A percentile compares a stretch with the other conserved stretches of the same genome.
Conservation (phyloP, 2,329 filamentous ascomycete species). For the Cordyceps javanica region DNA sequence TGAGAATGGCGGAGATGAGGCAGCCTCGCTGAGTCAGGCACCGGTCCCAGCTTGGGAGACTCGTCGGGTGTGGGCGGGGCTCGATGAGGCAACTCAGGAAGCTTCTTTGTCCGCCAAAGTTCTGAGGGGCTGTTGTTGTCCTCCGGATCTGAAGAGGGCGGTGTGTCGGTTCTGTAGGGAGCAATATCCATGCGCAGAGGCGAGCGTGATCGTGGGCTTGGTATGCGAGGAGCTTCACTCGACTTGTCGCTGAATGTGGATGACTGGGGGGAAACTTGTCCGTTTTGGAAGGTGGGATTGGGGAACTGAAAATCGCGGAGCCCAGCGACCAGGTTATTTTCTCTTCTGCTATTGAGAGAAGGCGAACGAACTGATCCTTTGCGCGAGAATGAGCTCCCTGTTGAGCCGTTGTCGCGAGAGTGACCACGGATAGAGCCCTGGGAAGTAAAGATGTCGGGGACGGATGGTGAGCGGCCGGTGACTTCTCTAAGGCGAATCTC, state of each 20-base stretch:
- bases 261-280: slow-evolving; percentile 21
- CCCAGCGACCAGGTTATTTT: slow-evolving; percentile 21
- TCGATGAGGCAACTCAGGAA: slow-evolving; percentile 21
- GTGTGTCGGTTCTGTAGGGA: slow-evolving; percentile 24
- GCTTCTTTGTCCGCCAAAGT: slow-evolving; percentile 21
- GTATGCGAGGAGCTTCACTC: slow-evolving; percentile 20
- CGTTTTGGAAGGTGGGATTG: slow-evolving; percentile 24
- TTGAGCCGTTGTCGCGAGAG: slow-evolving; percentile 13
- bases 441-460: slow-evolving; percentile 6
- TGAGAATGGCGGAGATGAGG: slow-evolving; percentile 21
- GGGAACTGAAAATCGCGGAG: slow-evolving; percentile 34
- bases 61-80: slow-evolving; percentile 27
- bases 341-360: slow-evolving; percentile 19
- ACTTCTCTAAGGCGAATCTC: slow-evolving; percentile 31
- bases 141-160: slow-evolving; percentile 28
- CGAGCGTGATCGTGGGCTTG: slow-evolving; percentile 22
- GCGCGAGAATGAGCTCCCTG: slow-evolving; percentile 12
- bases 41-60: slow-evolving; percentile 29
- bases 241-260: slow-evolving; percentile 18
- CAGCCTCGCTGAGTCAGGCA: slow-evolving; percentile 17
- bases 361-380: slow-evolving; percentile 21
- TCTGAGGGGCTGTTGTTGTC: slow-evolving; percentile 20
- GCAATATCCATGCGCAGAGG: slow-evolving; percentile 18
- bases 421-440: slow-evolving; percentile 10
- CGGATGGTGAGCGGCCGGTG: slow-evolving; percentile 20